Conservation (phyloP, 2,329 filamentous ascomycete species). For the Diaporthe australafricana region DNA sequence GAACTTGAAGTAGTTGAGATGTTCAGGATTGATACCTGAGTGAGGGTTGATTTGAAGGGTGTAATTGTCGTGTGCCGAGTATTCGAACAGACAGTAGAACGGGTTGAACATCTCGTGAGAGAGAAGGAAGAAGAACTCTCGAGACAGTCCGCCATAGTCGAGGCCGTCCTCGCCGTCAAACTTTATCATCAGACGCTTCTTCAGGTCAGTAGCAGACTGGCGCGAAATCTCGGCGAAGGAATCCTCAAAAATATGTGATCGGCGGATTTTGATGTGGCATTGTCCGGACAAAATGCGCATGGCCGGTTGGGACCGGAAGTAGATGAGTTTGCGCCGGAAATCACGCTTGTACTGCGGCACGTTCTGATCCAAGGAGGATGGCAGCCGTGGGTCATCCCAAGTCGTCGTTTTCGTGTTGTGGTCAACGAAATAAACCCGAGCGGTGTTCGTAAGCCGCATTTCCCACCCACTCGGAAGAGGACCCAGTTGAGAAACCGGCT, state of each 20-base stretch:
- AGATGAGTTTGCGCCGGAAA: slow-evolving; percentile 97
- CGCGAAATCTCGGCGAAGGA: slow-evolving; percentile 99
- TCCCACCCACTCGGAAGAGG: slow-evolving; percentile 98
- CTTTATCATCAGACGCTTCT: slow-evolving; percentile 99
- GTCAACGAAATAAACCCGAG: slow-evolving; percentile 97
- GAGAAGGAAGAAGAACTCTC: slow-evolving; percentile 99
- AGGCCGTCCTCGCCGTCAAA: slow-evolving; percentile 98
- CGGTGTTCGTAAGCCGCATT: slow-evolving; percentile 98
- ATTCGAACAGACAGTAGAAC: slow-evolving; percentile 99
- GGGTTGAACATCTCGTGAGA: slow-evolving; percentile 99
- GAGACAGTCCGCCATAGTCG: slow-evolving; percentile 96
- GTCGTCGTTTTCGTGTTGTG: slow-evolving; percentile 99
- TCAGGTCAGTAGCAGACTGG: slow-evolving; percentile 93
- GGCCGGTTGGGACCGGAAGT: slow-evolving; percentile 98
- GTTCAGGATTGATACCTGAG: slow-evolving; percentile 98
- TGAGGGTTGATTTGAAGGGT: slow-evolving; percentile 99
- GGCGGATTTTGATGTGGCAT: slow-evolving; percentile 96
- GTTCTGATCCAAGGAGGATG: slow-evolving; percentile 96
- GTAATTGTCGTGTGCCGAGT: slow-evolving; percentile 99
- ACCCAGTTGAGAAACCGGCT: slow-evolving; percentile 95
- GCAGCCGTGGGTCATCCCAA: slow-evolving; percentile 96
- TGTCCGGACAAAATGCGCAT: slow-evolving; percentile 95
- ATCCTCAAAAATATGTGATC: slow-evolving; percentile 98
- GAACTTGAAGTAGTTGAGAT: slow-evolving; percentile 99
- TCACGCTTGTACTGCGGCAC: slow-evolving; percentile 99